Base-by-base conservation (phyloP, 768 basidiomycete species). In the Suillus placidus region DNA sequence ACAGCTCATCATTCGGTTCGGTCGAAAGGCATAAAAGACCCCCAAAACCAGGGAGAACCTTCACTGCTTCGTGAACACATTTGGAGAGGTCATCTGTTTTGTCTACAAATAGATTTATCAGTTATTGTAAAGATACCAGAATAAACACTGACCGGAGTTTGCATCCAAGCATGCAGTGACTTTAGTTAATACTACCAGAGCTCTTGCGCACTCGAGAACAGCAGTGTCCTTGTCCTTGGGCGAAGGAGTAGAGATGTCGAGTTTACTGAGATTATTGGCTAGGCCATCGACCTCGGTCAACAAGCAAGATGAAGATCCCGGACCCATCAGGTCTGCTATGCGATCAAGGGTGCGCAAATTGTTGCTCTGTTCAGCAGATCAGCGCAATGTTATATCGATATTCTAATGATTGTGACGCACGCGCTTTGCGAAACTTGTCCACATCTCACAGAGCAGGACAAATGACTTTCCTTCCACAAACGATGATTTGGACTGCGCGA, bases 391-490 rank as follows among this genome's bases (percentile, higher is more conserved):
- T 32, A 60, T 20, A 43, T 13, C 26, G 1, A 16, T 7, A 18
- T 20, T 1, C 20, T 42, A 26, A 60, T 18, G 0, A 32, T 37
- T 37, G 26, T 8, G 42, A 75, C 82, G 64, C 57, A 90, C 92
- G 79, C 81, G 82, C 70, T 85, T 86, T 0, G 92, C 90, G 68
- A 92, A 85, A 23, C 77, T 79, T 69, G 87, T 82, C 87, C 92
- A 92, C 62, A 85, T 87, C 68, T 93, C 90, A 72, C 91, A 92
- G 73, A 90, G 85, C 9, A 80, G 79, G 16, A 85, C 66, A 70
- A 90, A 94, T 0, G 82, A 80, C 56, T 77, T 81, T 3, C 87
- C 87, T 18, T 74, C 74, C 63, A 85, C 68, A 67, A 89, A 88
- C 60, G 67, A 68, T 80, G 83, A 37, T 64, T 61, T 66, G 80